These are phyloP conservation scores for Phallus indusiatus DNA, from an alignment of 768 basidiomycete species.

Conservation along the genomic window DNA sequence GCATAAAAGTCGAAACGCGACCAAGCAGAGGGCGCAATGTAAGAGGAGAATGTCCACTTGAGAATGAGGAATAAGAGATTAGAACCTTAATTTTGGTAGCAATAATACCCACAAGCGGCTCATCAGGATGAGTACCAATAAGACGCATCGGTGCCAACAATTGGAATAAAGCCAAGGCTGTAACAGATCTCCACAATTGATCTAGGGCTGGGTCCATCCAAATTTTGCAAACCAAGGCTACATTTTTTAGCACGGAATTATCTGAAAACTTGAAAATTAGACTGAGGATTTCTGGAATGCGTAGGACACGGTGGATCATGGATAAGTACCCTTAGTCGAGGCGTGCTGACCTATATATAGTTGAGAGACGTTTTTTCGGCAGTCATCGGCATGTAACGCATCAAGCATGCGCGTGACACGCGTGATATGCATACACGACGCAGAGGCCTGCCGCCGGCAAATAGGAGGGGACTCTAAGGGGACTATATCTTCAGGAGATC, in stretches of 20 bases:
- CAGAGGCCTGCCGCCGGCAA: too few species aligned
- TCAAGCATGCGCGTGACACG: too few species aligned
- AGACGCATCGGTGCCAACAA: conserved; percentile 37
- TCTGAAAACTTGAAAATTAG: conserved; percentile 45
- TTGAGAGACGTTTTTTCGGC: too few species aligned
- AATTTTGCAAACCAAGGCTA: conserved; percentile 44
- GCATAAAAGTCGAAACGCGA: conserved; percentile 43
- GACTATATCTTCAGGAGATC: too few species aligned
- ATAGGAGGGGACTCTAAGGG: too few species aligned
- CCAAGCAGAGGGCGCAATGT: conserved; percentile 44
- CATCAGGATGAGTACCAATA: not conserved
- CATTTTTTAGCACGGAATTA: conserved; percentile 28
- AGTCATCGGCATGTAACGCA: too few species aligned
- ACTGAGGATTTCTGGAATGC: conserved; percentile 51
- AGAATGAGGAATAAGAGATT: conserved; percentile 8
- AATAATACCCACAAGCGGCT: not conserved
- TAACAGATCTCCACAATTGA: conserved; percentile 47
- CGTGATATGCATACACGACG: too few species aligned
- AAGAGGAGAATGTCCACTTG: conserved; percentile 25
- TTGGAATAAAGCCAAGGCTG: conserved; percentile 34
- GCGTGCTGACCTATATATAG: too few species aligned
- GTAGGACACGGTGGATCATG: conserved; percentile 28
- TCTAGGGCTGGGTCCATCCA: conserved; percentile 55
- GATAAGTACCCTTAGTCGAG: too few species aligned
- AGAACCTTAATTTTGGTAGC: not conserved